phyloP scores from a whole-genome alignment of 768 basidiomycete species.

The Nidularia pulvinata region DNA sequence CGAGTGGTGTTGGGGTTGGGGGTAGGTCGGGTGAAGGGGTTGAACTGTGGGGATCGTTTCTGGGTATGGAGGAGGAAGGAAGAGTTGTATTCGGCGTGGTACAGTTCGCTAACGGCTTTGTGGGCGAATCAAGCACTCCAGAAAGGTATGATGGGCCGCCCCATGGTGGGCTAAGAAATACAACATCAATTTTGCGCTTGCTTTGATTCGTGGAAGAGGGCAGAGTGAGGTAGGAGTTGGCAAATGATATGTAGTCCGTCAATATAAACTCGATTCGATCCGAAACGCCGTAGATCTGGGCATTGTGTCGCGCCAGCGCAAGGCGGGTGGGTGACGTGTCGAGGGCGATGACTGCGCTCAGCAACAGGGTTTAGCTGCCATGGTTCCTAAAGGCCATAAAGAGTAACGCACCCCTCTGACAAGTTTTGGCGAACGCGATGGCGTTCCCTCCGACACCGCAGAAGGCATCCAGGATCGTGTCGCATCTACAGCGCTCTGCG shows the following conservation, averaged over 20 bases:
- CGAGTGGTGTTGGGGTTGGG: constrained; percentile 4
- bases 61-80: constrained; percentile 4
- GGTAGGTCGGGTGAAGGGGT: background rate
- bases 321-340: constrained; percentile 87
- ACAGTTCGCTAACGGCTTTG: background rate
- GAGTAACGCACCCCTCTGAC: constrained; percentile 76
- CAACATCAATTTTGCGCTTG: constrained; percentile 72
- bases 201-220: constrained; percentile 14
- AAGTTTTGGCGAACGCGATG: constrained; percentile 96
- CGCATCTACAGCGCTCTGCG: constrained; percentile 88
- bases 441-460: constrained; percentile 98
- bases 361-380: background rate
- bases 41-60: constrained; percentile 3
- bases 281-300: constrained; percentile 90
- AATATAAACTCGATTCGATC: constrained; percentile 95
- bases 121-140: constrained; percentile 10
- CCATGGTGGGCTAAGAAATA: constrained; percentile 97
- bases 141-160: constrained; percentile 80
- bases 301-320: constrained; percentile 92
- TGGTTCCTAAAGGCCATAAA: too few relatives aligned
- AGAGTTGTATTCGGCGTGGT: background rate
- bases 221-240: constrained; percentile 42
- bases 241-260: constrained; percentile 84
- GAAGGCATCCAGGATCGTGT: constrained; percentile 89
- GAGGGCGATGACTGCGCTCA: constrained; percentile 85